phyloP scores from a whole-genome alignment of 495 filamentous ascomycete species.

The Aspergillus baeticus region DNA sequence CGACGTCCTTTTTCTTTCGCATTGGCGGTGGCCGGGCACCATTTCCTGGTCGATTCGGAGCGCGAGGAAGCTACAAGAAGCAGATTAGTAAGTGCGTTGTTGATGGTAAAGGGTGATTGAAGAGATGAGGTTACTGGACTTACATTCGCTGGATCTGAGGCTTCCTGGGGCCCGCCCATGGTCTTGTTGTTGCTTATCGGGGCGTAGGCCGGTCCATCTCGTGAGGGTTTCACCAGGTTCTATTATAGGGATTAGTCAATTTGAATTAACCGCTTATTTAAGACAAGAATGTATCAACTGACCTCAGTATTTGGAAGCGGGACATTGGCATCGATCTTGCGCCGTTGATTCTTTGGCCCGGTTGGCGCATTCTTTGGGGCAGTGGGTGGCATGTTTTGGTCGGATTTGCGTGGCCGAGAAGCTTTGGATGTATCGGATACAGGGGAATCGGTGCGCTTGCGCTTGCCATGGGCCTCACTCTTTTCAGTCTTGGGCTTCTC shows the following conservation, averaged over 20 bases:
- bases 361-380: constrained; percentile 21
- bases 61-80: constrained; percentile 14
- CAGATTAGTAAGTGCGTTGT: constrained; percentile 13
- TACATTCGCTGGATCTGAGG: constrained; percentile 22
- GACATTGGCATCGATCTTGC: constrained; percentile 28
- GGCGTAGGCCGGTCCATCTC: constrained; percentile 34
- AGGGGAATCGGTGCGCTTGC: constrained; percentile 41
- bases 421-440: constrained; percentile 25
- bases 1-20: constrained; percentile 47
- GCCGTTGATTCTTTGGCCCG: constrained; percentile 25
- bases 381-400: constrained; percentile 20
- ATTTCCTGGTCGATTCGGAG: constrained; percentile 20
- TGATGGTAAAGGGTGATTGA: background rate
- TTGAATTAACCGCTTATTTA: background rate
- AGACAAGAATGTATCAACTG: constrained; percentile 14
- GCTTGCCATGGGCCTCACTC: constrained; percentile 33
- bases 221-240: constrained; percentile 41
- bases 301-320: constrained; percentile 28
- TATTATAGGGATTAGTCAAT: constrained; percentile 12
- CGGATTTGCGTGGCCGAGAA: constrained; percentile 25
- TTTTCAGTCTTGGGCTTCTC: constrained; percentile 9
- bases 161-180: constrained; percentile 13
- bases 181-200: constrained; percentile 17
- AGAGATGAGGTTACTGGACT: constrained; percentile 7
- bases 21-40: constrained; percentile 33